Evolutionary conservation across 176 grass and related monocot species (phyloP).

Genomic region (Metroxylon sagu): DNA sequence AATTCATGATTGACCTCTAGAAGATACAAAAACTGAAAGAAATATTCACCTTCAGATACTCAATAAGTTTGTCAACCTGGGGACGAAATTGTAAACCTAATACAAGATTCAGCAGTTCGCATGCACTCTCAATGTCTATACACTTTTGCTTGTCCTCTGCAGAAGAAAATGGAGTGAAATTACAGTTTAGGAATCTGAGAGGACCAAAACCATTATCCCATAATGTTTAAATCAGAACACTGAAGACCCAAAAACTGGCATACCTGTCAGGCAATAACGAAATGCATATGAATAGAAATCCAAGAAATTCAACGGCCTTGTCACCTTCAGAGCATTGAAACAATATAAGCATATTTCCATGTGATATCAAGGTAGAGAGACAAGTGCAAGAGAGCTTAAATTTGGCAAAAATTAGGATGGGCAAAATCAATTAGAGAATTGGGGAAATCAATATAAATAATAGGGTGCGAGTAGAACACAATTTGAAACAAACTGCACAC

Average conservation of each 20-base stretch:
- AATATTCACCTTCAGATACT: conserved; percentile 73
- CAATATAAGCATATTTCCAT: conserved; percentile 9
- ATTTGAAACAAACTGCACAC: conserved; percentile 21
- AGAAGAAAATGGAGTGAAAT: too few species aligned
- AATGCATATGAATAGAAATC: conserved; percentile 90
- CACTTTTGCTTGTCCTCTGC: conserved; percentile 97
- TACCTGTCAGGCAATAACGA: conserved; percentile 95
- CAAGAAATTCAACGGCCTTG: conserved; percentile 71
- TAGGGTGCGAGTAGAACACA: too few species aligned
- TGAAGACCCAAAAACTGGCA: conserved; percentile 12
- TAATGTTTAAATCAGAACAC: too few species aligned
- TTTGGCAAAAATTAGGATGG: too few species aligned
- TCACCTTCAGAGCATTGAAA: conserved; percentile 49
- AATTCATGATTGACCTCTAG: too few species aligned
- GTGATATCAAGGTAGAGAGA: background rate
- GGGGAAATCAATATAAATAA: too few species aligned
- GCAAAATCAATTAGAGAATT: too few species aligned
- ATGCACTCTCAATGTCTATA: conserved; percentile 81
- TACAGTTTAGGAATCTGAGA: too few species aligned
- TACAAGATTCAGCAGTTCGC: conserved; percentile 79
- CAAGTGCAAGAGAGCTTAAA: too few species aligned
- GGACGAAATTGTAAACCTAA: conserved; percentile 58
- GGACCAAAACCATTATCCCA: too few species aligned
- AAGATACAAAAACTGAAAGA: background rate
- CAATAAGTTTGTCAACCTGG: conserved; percentile 74